phyloP scores from a whole-genome alignment of 768 basidiomycete species.

The Tricholoma sp. region DNA sequence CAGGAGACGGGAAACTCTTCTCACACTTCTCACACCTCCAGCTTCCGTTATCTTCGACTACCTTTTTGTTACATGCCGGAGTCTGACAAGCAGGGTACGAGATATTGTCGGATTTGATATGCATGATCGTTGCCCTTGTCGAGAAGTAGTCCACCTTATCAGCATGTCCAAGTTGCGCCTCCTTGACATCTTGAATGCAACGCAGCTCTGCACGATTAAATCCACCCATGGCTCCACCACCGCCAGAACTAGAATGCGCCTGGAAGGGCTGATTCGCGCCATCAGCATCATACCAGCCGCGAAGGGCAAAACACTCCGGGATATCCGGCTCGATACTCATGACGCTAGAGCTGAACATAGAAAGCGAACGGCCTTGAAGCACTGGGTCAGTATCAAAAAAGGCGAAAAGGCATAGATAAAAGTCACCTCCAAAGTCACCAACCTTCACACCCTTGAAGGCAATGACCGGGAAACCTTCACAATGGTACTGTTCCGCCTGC shows the following conservation, averaged over 20 bases:
- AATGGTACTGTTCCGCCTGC: slow-evolving; percentile 79
- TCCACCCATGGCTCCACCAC: slow-evolving; percentile 27
- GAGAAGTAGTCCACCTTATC: slow-evolving; percentile 83
- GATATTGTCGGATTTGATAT: slow-evolving; percentile 78
- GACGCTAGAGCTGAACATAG: slow-evolving; percentile 74
- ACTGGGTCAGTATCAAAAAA: slow-evolving; percentile 1
- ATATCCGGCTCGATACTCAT: slow-evolving; percentile 90
- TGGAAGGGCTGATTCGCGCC: slow-evolving; percentile 67
- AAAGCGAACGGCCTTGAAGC: slow-evolving; percentile 69
- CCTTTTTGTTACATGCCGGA: slow-evolving; percentile 86
- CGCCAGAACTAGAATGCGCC: slow-evolving; percentile 51
- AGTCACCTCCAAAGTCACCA: slow-evolving; percentile 80
- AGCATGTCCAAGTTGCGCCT: slow-evolving; percentile 64
- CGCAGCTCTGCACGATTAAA: slow-evolving; percentile 74
- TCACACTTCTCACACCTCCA: slow-evolving; percentile 97
- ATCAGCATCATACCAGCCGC: slow-evolving; percentile 87
- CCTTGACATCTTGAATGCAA: slow-evolving; percentile 74
- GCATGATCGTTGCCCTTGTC: slow-evolving; percentile 77
- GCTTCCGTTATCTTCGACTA: slow-evolving; percentile 56
- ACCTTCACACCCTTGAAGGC: slow-evolving; percentile 95
- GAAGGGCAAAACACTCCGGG: slow-evolving; percentile 77
- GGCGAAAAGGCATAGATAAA: background rate
- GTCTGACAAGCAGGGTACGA: slow-evolving; percentile 87
- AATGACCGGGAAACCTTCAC: slow-evolving; percentile 61
- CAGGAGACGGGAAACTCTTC: slow-evolving; percentile 60